Percentiles rank a stretch among this genome's conserved stretches.
These are phyloP conservation scores for Salvia miltiorrhiza DNA, from an alignment of 257 asterid species.

Conservation along the genomic window DNA sequence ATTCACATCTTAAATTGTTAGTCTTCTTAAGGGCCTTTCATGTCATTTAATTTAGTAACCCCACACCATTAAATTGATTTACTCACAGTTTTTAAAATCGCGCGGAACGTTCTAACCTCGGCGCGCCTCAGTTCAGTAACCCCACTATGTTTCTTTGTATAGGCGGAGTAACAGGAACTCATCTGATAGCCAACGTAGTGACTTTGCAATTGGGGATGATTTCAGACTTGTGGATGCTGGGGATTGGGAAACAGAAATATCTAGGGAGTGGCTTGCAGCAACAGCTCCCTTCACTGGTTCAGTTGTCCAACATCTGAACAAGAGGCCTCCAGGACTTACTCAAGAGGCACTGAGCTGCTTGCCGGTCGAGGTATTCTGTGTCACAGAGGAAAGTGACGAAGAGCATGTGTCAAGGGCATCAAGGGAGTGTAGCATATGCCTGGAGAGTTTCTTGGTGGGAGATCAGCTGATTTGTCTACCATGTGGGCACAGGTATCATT, in stretches of 20 bases:
- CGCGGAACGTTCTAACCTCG: no score
- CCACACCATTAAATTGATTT: neutral
- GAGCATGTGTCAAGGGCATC: conserved; percentile 25
- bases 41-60: neutral
- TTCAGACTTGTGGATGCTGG: conserved; percentile 50
- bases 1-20: neutral
- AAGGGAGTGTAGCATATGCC: conserved; percentile 63
- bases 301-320: conserved; percentile 24
- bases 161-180: conserved; percentile 43
- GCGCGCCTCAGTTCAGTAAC: no score
- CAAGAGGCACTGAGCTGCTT: conserved; percentile 51
- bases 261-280: conserved; percentile 42
- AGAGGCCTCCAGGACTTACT: conserved; percentile 72
- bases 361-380: conserved; percentile 39
- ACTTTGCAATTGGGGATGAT: conserved; percentile 37
- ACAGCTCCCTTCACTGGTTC: conserved; percentile 30
- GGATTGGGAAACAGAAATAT: conserved; percentile 60
- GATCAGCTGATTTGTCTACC: conserved; percentile 59
- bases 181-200: conserved; percentile 33
- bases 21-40: neutral
- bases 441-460: conserved; percentile 68
- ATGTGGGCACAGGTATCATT: conserved; percentile 76
- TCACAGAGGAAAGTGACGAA: conserved; percentile 26
- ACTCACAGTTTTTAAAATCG: no score
- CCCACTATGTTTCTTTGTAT: neutral